Evolutionary conservation across 2,329 filamentous ascomycete species (phyloP), one percentile per base, ranked within the genome.

Genomic region (Ophiocordyceps australis): DNA sequence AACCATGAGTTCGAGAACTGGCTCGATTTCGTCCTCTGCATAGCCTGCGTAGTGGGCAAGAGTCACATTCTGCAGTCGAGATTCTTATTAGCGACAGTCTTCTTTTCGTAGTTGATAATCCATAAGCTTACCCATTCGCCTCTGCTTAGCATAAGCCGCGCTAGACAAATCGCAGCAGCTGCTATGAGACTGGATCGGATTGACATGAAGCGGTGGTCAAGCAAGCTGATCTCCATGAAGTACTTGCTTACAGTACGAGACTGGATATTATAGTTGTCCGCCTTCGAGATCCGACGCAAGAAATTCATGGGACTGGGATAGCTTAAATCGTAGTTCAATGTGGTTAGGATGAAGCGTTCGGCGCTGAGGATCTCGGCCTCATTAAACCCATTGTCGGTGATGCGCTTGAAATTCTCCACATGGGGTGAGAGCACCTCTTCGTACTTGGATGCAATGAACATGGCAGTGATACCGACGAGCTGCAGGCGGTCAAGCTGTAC

Each of bases 261-360:
- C 52, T 94, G 82, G 43, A 95, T 93, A 53, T 98, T 86, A 56
- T 98, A 98, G 62, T 92, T 89, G 58, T 98, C 91, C 44, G 89
- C 91, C 64, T 98, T 98, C 33, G 86, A 95, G 53, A 98, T 93
- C 38, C 91, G 80, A 36, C 89, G 81, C 32, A 98, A 71, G 60
- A 98, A 98, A 66, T 98, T 98, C 89, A 98, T 98, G 14, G 89
- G 89, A 55, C 98, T 98, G 29, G 89, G 89, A 47, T 94, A 98
- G 60, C 85, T 94, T 35, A 98, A 72, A 48, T 98, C 86, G 51
- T 94, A 98, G 57, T 94, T 77, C 33, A 98, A 68, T 5, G 83
- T 83, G 37, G 72, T 70, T 27, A 98, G 74, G 37, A 98, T 75
- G 49, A 91, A 93, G 38, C 89, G 79, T 55, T 98, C 89, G n/a